Evolutionary conservation across 345 rosid species (phyloP).

Genomic region (Camelina sativa): DNA sequence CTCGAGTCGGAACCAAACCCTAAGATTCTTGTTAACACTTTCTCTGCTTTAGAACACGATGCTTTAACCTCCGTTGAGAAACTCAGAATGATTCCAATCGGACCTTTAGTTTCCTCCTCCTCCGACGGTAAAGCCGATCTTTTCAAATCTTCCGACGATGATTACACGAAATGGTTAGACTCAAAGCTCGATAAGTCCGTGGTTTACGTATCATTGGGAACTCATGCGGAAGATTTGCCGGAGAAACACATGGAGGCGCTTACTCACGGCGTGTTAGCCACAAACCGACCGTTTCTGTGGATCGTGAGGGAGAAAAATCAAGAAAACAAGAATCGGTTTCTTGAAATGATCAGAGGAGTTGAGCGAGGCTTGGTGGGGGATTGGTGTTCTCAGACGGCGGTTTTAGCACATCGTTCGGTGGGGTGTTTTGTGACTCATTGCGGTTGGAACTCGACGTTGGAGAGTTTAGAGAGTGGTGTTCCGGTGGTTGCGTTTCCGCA

Average conservation of each 20-base stretch:
- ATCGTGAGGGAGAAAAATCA: conserved; percentile 37
- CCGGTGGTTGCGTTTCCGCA: conserved; percentile 79
- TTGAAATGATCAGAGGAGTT: conserved; percentile 39
- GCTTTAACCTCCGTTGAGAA: conserved; percentile 39
- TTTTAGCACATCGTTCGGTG: conserved; percentile 54
- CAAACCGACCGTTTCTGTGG: conserved; percentile 55
- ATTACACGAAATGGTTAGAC: conserved; percentile 52
- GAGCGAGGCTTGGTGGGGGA: conserved; percentile 57
- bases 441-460: conserved; percentile 79
- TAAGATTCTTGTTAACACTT: conserved; percentile 53
- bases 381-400: conserved; percentile 71
- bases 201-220: conserved; percentile 71
- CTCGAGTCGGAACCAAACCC: conserved; percentile 45
- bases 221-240: conserved; percentile 43
- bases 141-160: conserved; percentile 35
- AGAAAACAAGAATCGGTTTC: conserved; percentile 2
- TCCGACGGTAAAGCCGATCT: conserved; percentile 36
- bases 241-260: conserved; percentile 55
- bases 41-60: conserved; percentile 47
- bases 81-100: conserved; percentile 39
- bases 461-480: conserved; percentile 56
- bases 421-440: conserved; percentile 75
- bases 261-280: conserved; percentile 41
- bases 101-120: conserved; percentile 47
- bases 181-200: conserved; percentile 52